Evolutionary conservation across 306 rosid species (phyloP).

Genomic region (Quercus mongolica): DNA sequence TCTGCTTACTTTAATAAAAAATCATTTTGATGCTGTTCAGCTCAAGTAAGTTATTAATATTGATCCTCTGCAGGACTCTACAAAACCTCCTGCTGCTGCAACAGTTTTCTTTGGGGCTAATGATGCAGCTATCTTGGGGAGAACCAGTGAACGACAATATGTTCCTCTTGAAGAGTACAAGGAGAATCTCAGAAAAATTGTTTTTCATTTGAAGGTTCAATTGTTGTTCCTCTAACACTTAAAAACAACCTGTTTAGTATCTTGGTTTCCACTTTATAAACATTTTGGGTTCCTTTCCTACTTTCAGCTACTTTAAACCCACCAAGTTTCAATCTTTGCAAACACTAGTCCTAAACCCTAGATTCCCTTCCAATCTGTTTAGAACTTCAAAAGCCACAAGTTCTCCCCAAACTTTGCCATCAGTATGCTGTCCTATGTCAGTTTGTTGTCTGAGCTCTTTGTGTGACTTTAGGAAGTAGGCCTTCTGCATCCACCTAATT

Average conservation of each 20-base stretch:
- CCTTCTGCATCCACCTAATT: neutral
- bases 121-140: constrained; percentile 75
- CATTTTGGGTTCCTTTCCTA: neutral
- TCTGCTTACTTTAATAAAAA: neutral
- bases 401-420: neutral
- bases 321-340: neutral
- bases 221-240: constrained; percentile 8
- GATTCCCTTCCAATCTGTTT: neutral
- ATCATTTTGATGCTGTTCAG: neutral
- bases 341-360: neutral
- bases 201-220: constrained; percentile 71
- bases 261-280: neutral
- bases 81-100: constrained; percentile 57
- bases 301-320: neutral
- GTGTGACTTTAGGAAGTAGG: neutral
- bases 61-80: constrained; percentile 43
- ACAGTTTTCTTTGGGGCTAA: constrained; percentile 93
- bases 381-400: neutral
- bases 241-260: neutral
- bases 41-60: neutral
- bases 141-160: constrained; percentile 65
- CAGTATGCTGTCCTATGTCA: neutral
- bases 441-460: neutral
- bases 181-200: constrained; percentile 64
- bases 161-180: constrained; percentile 79